Base-by-base conservation (phyloP, 306 rosid species). In the Trifolium pratense region DNA sequence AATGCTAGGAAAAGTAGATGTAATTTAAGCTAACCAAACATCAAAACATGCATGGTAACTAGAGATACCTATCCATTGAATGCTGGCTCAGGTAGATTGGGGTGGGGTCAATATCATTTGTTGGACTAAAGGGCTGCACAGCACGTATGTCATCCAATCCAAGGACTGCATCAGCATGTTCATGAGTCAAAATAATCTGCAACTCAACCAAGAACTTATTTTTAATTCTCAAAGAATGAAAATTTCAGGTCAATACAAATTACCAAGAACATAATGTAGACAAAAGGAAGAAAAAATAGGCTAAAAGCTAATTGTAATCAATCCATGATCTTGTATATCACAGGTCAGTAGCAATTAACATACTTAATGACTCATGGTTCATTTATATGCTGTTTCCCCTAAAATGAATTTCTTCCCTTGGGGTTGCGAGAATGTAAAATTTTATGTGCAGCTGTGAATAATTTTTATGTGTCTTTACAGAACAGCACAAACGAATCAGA, bases 81-180 rank as follows among this genome's bases (percentile, higher is more conserved):
- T 84, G 92, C 68, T 86, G 89, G 80, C 85, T 87, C 40, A 94
- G 68, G 83, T 88, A 91, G 78, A 91, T 87, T 59, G 96, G 88
- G 68, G 93, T 87, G 40, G 99, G 99, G 23, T 88, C 88, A 71
- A 91, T 94, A 76, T 89, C 95, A 84, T 94, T 94, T 83, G 81
- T 84, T 36, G 96, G 77, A 77, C 97, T 91, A 81, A 25, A 82
- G 58, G 92, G 95, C 85, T 94, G 99, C 37, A 94, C 87, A 70
- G 90, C 88, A 37, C 99, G 95, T 75, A 94, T 66, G 71, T 94
- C 99, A 89, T 94, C 99, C 86, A 94, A 86, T 73, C 99, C 99
- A 87, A 94, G 97, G 80, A 89, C 94, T 61, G 99, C 99, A 86
- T 94, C 99, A 3, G 99, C 99, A 83, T 94, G 99, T 74, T 91